These are phyloP conservation scores for Lecanicillium sp. DNA, from an alignment of 2,329 filamentous ascomycete species.

Conservation along the genomic window DNA sequence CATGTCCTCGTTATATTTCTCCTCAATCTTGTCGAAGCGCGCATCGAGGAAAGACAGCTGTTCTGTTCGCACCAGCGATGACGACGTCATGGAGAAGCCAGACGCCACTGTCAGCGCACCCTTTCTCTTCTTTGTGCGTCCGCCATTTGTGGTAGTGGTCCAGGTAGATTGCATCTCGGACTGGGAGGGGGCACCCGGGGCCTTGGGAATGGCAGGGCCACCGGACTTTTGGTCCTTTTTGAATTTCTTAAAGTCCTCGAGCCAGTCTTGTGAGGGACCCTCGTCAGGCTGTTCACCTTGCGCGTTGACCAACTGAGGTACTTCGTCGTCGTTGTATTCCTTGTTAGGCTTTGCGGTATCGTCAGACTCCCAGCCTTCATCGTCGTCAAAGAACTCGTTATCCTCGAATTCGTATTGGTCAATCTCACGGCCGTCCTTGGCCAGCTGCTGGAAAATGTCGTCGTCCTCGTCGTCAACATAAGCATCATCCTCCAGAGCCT, in stretches of 20 bases:
- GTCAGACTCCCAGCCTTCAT: constrained; percentile 93
- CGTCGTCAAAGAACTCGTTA: constrained; percentile 53
- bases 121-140: constrained; percentile 88
- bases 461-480: constrained; percentile 83
- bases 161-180: constrained; percentile 65
- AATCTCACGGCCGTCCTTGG: constrained; percentile 64
- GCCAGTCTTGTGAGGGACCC: constrained; percentile 71
- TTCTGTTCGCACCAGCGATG: constrained; percentile 80
- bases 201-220: constrained; percentile 28
- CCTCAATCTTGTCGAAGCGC: constrained; percentile 86
- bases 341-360: constrained; percentile 73
- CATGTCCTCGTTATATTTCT: constrained; percentile 56
- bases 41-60: constrained; percentile 79
- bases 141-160: constrained; percentile 72
- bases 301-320: constrained; percentile 42
- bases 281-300: constrained; percentile 48
- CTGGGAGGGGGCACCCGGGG: constrained; percentile 38
- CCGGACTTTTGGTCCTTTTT: constrained; percentile 67
- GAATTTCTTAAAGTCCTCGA: constrained; percentile 90
- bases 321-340: constrained; percentile 46
- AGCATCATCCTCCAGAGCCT: constrained; percentile 91
- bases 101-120: constrained; percentile 85
- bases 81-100: constrained; percentile 87
- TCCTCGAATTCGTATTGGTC: constrained; percentile 76
- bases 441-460: constrained; percentile 73